Evolutionary conservation across 257 asterid species (phyloP).

Genomic region (Fraxinus americana): DNA sequence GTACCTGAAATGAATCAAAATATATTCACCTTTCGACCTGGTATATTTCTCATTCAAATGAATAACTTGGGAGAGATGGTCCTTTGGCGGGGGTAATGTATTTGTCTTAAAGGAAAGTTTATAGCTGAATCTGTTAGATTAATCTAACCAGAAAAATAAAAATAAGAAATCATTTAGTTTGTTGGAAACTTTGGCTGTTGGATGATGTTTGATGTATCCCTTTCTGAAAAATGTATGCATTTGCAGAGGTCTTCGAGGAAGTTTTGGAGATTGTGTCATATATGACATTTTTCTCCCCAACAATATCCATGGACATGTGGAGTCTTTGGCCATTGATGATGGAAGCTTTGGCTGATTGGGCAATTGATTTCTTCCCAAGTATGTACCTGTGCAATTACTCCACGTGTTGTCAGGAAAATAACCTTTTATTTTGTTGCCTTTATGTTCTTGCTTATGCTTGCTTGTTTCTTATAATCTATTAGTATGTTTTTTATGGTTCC

Average conservation of each 20-base stretch:
- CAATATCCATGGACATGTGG: constrained; percentile 96
- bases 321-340: constrained; percentile 97
- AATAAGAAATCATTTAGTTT: background rate
- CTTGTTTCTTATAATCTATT: constrained; percentile 9
- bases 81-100: constrained; percentile 3
- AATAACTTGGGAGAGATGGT: background rate
- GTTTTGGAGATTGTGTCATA: constrained; percentile 97
- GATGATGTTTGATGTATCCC: background rate
- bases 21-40: background rate
- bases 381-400: constrained; percentile 31
- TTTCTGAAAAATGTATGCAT: constrained; percentile 18
- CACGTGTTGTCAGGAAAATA: background rate
- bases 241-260: constrained; percentile 98
- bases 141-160: background rate
- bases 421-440: background rate
- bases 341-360: constrained; percentile 97
- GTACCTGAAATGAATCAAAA: background rate
- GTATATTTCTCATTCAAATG: background rate
- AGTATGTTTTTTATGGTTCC: background rate
- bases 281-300: constrained; percentile 95
- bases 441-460: background rate
- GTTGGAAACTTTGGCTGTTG: background rate
- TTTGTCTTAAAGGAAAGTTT: background rate
- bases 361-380: constrained; percentile 97
- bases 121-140: constrained; percentile 8